phyloP scores from a whole-genome alignment of 176 grass and related monocot species.

The Raddia distichophylla region DNA sequence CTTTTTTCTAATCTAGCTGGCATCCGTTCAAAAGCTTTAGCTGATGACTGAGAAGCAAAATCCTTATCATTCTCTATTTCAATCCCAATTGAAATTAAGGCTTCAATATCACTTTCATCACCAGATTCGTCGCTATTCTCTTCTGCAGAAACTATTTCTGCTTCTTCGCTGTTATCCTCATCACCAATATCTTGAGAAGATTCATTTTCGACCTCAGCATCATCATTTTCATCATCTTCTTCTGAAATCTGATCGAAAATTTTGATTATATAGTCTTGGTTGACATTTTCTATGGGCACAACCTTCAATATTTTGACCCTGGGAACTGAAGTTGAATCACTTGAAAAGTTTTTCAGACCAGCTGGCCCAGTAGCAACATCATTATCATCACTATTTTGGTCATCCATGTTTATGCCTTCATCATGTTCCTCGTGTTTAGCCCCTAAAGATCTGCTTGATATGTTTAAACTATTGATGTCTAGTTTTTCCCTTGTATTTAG shows the following conservation, averaged over 20 bases:
- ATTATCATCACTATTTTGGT: constrained; percentile 58
- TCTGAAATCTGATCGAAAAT: constrained; percentile 89
- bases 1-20: constrained; percentile 87
- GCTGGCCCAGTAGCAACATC: constrained; percentile 56
- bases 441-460: constrained; percentile 59
- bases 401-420: constrained; percentile 57
- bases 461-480: constrained; percentile 57
- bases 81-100: constrained; percentile 55
- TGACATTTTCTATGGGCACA: constrained; percentile 66
- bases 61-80: constrained; percentile 49
- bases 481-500: constrained; percentile 51
- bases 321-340: constrained; percentile 56
- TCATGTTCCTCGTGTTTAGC: constrained; percentile 43
- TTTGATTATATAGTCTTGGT: constrained; percentile 83
- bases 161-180: constrained; percentile 69
- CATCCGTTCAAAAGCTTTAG: constrained; percentile 54
- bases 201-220: constrained; percentile 59
- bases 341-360: constrained; percentile 62
- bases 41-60: constrained; percentile 36
- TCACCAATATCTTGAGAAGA: constrained; percentile 56
- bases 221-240: constrained; percentile 62
- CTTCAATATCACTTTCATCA: constrained; percentile 58
- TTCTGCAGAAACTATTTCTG: constrained; percentile 58
- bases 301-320: constrained; percentile 85
- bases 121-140: constrained; percentile 48